Evolutionary conservation across 805 yeast genomes (phyloP), one percentile per base, ranked within the genome.

Genomic region (Isabelozyma pseudorhagii): DNA sequence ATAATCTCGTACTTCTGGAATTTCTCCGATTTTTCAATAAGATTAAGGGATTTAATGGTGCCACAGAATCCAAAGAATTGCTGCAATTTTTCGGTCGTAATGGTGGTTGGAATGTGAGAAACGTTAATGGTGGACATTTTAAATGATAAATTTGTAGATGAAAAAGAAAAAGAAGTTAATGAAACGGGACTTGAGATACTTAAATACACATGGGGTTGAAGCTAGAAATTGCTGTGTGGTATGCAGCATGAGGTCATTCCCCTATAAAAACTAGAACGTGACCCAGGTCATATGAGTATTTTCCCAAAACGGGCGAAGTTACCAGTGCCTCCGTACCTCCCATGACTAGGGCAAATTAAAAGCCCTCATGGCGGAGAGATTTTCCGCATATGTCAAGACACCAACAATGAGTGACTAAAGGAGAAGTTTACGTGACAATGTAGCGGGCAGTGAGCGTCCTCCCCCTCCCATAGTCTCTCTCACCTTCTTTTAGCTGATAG

Each of bases 31-130:
- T 62, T 63, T 50, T 60, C 68, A 31, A 69, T 58, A 25, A 64
- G 62, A 39, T 63, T 61, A 56, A 75, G 64, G 4, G 67, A 52
- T 48, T 69, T 64, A 49, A 79, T 68, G 47, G 65, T 60, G 14
- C 96, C 96, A 62, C 94, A 86, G 66, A 87, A 87, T 21, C 86
- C 74, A 67, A 88, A 87, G 68, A 87, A 87, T 52, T 85, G 86
- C 42, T 72, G 67, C 34, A 87, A 63, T 58, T 84, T 81, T 39
- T 75, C 73, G 43, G 75, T 70, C 4, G 81, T 57, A 39, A 83
- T 77, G 29, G 74, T 55, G 4, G 67, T 57, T 40, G 88, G 81
- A 40, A 87, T 75, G 53, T 82, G 78, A 14, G 83, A 75, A 18
- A 83, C 89, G 51, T 77, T 71, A 42, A 86, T 70, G 8, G 83